Conservation (phyloP, 768 basidiomycete genomes). For the Hygrophoropsis aurantiaca region DNA sequence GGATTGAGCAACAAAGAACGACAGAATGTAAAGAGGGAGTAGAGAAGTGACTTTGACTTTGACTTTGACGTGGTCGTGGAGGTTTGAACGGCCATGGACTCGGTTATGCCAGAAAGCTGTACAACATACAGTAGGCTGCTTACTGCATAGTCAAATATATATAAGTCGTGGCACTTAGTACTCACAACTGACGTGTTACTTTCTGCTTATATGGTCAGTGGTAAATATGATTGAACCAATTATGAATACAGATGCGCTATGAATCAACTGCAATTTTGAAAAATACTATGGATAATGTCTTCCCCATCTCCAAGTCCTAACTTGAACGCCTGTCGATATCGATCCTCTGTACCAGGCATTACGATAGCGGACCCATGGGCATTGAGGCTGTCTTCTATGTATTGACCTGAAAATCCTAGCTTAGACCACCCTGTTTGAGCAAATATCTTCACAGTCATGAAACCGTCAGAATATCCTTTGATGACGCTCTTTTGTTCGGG, state of each 20-base stretch:
- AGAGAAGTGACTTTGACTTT: neutral
- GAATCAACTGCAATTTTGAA: too few species aligned
- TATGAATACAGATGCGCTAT: too few species aligned
- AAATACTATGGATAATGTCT: neutral
- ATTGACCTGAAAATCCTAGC: slow-evolving; percentile 64
- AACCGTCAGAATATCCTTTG: slow-evolving; percentile 62
- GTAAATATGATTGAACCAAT: too few species aligned
- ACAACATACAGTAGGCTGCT: too few species aligned
- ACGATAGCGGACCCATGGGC: slow-evolving; percentile 37
- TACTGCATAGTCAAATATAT: too few species aligned
- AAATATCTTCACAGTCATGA: slow-evolving; percentile 54
- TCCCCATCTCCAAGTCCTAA: slow-evolving; percentile 51
- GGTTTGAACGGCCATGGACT: too few species aligned
- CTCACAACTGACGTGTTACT: too few species aligned
- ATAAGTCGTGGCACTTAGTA: too few species aligned
- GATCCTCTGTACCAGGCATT: slow-evolving; percentile 37
- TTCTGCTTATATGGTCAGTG: too few species aligned
- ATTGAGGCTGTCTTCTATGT: slow-evolving; percentile 46
- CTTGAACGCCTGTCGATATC: slow-evolving; percentile 47
- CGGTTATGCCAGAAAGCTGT: too few species aligned
- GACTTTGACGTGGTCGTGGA: too few species aligned
- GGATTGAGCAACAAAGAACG: slow-evolving; percentile 44
- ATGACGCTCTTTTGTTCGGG: slow-evolving; percentile 11
- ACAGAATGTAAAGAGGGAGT: slow-evolving; percentile 5
- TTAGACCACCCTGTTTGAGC: slow-evolving; percentile 45